A percentile compares a stretch with the other conserved stretches of the same genome.
Conservation (phyloP, 2,329 filamentous ascomycete genomes). For the Aspergillus pseudoglaucus region DNA sequence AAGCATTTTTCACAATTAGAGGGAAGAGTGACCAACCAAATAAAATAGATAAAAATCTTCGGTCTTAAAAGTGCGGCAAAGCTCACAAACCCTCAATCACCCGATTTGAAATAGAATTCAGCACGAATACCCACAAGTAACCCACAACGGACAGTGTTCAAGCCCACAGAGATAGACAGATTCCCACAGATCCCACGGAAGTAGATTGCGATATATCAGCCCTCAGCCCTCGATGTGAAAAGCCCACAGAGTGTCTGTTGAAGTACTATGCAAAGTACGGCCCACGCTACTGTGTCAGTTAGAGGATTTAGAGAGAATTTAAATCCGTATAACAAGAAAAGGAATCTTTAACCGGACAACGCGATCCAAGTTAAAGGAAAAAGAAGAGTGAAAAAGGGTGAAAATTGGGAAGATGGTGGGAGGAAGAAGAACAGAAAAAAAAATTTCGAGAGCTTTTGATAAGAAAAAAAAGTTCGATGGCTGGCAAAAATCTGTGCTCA, state of each 20-base stretch:
- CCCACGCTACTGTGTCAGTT: conserved; percentile 29
- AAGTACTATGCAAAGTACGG: conserved; percentile 27
- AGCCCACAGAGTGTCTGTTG: conserved; percentile 34
- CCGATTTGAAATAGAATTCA: conserved; percentile 24
- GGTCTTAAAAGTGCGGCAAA: conserved; percentile 25
- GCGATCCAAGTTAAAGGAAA: conserved; percentile 10
- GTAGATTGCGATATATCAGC: conserved; percentile 36
- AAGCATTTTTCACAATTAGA: background rate
- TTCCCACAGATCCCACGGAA: conserved; percentile 35
- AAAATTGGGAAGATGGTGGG: conserved; percentile 8
- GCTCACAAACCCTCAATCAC: conserved; percentile 31
- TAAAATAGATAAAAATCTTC: background rate
- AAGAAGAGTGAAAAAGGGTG: conserved; percentile 5
- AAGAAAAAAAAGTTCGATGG: conserved; percentile 25
- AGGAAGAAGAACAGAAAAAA: conserved; percentile 18
- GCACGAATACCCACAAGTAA: conserved; percentile 34
- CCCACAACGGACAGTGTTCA: conserved; percentile 36
- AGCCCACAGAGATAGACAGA: conserved; percentile 40
- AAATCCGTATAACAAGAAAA: conserved; percentile 6
- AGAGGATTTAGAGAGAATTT: conserved; percentile 12
- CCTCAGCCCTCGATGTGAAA: conserved; percentile 37
- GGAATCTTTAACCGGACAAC: background rate
- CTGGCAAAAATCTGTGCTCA: conserved; percentile 21
- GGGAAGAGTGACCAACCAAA: background rate
- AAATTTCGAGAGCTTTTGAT: conserved; percentile 21